Percentiles rank a stretch among this genome's conserved stretches.
These are phyloP conservation scores for Pilaira anomala DNA, from an alignment of 192 early-diverging fungal genomes.

Conservation along the genomic window DNA sequence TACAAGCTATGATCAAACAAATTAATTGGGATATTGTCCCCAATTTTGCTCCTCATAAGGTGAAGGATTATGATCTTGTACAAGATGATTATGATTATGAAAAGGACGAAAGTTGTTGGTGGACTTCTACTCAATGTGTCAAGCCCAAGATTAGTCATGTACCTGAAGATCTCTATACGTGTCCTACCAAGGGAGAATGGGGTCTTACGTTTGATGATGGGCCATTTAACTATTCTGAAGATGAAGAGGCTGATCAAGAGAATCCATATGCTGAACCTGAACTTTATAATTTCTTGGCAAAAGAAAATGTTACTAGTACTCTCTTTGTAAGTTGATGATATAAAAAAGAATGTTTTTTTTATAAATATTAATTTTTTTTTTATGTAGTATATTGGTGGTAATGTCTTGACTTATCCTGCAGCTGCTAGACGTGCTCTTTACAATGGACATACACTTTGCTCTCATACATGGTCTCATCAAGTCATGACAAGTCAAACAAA, in stretches of 20 bases:
- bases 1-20: constrained; percentile 7
- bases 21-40: constrained; percentile 30
- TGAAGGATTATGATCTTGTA: constrained; percentile 21
- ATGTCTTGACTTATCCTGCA: constrained; percentile 30
- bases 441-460: constrained; percentile 54
- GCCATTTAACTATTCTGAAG: constrained; percentile 11
- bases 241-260: neutral
- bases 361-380: neutral
- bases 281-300: constrained; percentile 22
- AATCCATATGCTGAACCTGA: constrained; percentile 12
- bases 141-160: constrained; percentile 26
- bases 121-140: constrained; percentile 15
- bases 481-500: constrained; percentile 43
- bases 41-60: constrained; percentile 15
- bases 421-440: constrained; percentile 23
- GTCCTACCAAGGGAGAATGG: constrained; percentile 14
- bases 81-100: constrained; percentile 4
- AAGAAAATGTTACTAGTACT: constrained; percentile 8
- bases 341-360: neutral
- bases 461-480: constrained; percentile 59
- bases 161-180: constrained; percentile 20
- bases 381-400: constrained; percentile 36
- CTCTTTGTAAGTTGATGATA: constrained; percentile 14
- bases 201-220: constrained; percentile 27
- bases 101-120: constrained; percentile 16